Percentiles rank a stretch among this genome's conserved stretches.
These are phyloP conservation scores for Uronychia binucleata DNA, from an alignment of 73 alveolate genomes.

Conservation along the genomic window DNA sequence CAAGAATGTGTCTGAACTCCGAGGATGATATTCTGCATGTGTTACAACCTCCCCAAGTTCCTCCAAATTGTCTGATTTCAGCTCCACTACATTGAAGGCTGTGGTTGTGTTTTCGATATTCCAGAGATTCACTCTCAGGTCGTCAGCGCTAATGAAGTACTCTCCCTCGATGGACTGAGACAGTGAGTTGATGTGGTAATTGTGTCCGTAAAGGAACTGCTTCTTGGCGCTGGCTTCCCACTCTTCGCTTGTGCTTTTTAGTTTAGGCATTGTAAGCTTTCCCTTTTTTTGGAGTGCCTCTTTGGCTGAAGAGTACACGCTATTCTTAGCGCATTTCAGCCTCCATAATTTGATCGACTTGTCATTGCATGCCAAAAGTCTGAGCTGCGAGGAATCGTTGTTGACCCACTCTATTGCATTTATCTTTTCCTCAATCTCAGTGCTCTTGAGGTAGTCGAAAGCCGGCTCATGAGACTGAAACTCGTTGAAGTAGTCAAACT, in stretches of 20 bases:
- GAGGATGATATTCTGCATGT: constrained; percentile 75
- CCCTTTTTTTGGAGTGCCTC: constrained; percentile 19
- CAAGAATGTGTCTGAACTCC: constrained; percentile 57
- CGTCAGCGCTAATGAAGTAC: constrained; percentile 58
- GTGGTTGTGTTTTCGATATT: constrained; percentile 46
- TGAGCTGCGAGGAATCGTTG: constrained; percentile 51
- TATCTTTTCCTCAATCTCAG: constrained; percentile 78
- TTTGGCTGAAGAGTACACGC: constrained; percentile 16
- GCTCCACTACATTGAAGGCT: constrained; percentile 51
- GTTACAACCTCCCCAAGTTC: constrained; percentile 85
- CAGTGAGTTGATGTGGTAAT: constrained; percentile 34
- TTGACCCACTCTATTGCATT: constrained; percentile 78
- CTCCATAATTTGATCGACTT: constrained; percentile 70
- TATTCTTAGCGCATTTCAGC: constrained; percentile 9
- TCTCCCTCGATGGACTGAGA: constrained; percentile 39
- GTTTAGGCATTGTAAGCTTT: constrained; percentile 16
- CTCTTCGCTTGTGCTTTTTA: constrained; percentile 13
- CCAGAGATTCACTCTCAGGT: constrained; percentile 60
- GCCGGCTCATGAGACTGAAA: constrained; percentile 79
- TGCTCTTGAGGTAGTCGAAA: constrained; percentile 73
- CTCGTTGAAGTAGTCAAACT: constrained; percentile 74
- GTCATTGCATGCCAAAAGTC: constrained; percentile 73
- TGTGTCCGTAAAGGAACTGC: constrained; percentile 20
- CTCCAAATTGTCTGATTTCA: constrained; percentile 74
- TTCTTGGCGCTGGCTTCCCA: constrained; percentile 31